Conservation (phyloP, 2,329 filamentous ascomycete genomes). For the Colletotrichum siamense region DNA sequence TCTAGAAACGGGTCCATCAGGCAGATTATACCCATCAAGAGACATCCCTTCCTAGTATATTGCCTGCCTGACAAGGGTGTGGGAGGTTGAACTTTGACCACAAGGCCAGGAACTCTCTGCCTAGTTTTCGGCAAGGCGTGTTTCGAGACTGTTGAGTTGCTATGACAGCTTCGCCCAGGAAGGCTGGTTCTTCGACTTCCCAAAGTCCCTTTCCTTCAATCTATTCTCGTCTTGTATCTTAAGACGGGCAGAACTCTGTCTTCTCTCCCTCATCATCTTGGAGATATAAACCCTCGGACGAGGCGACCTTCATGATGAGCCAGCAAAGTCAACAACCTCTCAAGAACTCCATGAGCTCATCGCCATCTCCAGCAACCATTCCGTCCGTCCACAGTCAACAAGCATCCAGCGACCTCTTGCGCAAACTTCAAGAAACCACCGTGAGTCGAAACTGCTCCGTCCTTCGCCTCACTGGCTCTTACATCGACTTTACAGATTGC, state of each 20-base stretch:
- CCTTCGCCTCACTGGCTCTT: neutral
- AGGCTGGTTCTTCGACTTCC: neutral
- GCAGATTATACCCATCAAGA: conserved; percentile 1
- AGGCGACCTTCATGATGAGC: conserved; percentile 13
- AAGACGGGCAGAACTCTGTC: neutral
- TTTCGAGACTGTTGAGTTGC: neutral
- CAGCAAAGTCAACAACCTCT: neutral
- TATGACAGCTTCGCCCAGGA: neutral
- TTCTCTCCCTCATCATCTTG: neutral
- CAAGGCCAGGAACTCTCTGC: conserved; percentile 11
- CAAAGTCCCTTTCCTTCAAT: conserved; percentile 14
- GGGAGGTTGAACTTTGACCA: neutral
- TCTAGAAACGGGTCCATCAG: conserved; percentile 2
- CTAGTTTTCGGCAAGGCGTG: neutral
- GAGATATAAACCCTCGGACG: conserved; percentile 12
- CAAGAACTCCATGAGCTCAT: neutral
- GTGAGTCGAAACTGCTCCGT: neutral
- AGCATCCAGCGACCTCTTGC: conserved; percentile 8
- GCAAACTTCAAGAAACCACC: conserved; percentile 17
- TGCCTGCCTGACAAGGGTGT: conserved; percentile 11
- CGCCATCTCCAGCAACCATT: neutral
- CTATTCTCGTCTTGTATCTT: neutral
- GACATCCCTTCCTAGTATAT: neutral
- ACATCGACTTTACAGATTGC: neutral
- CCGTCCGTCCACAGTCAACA: neutral